Base-by-base conservation (phyloP, 2,329 filamentous ascomycete species). In the Raffaelea albimanens region DNA sequence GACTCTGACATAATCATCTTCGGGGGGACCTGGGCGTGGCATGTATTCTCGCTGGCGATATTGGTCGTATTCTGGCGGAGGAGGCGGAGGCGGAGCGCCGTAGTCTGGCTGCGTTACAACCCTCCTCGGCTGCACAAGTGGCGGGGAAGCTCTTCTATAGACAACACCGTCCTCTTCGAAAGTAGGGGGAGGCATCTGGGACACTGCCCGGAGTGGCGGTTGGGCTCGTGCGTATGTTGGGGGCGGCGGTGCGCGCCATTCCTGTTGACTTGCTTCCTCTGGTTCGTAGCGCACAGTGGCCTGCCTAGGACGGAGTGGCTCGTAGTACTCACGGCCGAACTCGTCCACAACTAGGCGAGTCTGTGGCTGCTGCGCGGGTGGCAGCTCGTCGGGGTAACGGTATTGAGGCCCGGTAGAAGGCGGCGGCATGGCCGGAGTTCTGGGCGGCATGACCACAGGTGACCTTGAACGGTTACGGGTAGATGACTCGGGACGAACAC, bases 281-380 rank as follows among this genome's bases (percentile, higher is more conserved):
- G 25, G 7, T 29, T 29, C 25, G 25, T 29, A 29, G 25, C 25
- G 25, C 7, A 29, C 25, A 7, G 7, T 7, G 7, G 7, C 19
- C 46, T 21, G 62, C 55, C 43, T 69, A 70, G 10, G 34, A 38
- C 14, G 34, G n/a, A 16, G 34, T 22, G 78, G 76, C 56, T 82
- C 78, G 50, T 75, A 63, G 66, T 90, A 96, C 60, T 87, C 81
- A 61, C 87, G 86, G 38, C 89, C 89, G 63, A 82, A 87, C 52
- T 86, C 80, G 64, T 96, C 90, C 47, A 94, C 72, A 31, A 95
- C 73, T 53, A 95, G 83, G 52, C 83, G 80, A 47, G 82, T 70
- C 41, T 76, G 68, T 18, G 44, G 43, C 16, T 40, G 23, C 5
- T 40, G 9, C 3, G 21, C 29, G 14, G 19, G 23, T 2, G 29